Evolutionary conservation across 2,329 filamentous ascomycete genomes (phyloP).

Genomic region (Fusarium illudens): DNA sequence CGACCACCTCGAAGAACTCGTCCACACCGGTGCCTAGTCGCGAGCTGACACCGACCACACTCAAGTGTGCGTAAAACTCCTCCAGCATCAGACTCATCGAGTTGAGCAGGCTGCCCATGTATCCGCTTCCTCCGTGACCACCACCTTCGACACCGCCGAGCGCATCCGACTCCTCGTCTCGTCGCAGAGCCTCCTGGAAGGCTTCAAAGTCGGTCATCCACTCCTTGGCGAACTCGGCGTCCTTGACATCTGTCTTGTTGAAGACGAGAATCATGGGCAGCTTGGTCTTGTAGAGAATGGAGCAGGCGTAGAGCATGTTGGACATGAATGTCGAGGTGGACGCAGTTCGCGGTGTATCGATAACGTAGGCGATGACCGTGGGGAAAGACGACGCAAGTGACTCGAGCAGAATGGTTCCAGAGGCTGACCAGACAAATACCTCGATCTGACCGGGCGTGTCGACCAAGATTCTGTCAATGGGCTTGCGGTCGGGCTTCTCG

Average conservation of each 20-base stretch:
- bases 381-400: constrained; percentile 93
- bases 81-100: constrained; percentile 98
- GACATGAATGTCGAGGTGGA: constrained; percentile 99
- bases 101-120: constrained; percentile 95
- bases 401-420: constrained; percentile 91
- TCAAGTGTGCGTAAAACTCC: constrained; percentile 95
- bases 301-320: constrained; percentile 99
- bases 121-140: constrained; percentile 80
- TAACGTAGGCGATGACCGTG: constrained; percentile 96
- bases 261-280: constrained; percentile 98
- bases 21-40: constrained; percentile 92
- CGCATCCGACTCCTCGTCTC: constrained; percentile 80
- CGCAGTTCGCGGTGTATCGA: constrained; percentile 92
- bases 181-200: constrained; percentile 85
- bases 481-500: constrained; percentile 66
- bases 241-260: constrained; percentile 97
- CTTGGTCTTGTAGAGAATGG: constrained; percentile 98
- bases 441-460: constrained; percentile 99
- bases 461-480: constrained; percentile 85
- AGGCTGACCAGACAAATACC: constrained; percentile 98
- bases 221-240: constrained; percentile 89
- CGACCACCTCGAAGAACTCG: constrained; percentile 91
- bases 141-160: constrained; percentile 77
- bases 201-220: constrained; percentile 99
- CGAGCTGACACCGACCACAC: constrained; percentile 90